Conservation (phyloP, 768 basidiomycete species). For the Cyathus striatus region DNA sequence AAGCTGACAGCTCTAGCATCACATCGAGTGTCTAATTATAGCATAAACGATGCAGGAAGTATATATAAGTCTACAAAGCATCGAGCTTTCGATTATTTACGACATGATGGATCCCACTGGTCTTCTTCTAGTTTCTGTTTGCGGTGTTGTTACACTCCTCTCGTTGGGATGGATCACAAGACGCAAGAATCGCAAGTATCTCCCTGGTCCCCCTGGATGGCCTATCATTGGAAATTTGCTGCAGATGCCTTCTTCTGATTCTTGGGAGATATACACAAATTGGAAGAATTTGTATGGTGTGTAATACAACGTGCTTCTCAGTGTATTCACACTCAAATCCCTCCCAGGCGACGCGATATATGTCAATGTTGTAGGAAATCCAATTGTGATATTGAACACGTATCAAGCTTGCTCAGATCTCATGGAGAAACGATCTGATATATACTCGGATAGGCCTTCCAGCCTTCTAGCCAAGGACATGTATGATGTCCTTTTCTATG, state of each 20-base stretch:
- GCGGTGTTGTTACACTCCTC: too few relatives aligned
- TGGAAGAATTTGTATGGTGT: conserved; percentile 16
- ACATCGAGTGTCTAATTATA: too few relatives aligned
- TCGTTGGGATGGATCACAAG: too few relatives aligned
- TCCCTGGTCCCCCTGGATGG: conserved; percentile 14
- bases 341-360: conserved; percentile 16
- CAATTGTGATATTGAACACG: conserved; percentile 19
- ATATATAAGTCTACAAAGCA: too few relatives aligned
- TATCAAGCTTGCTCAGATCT: conserved; percentile 17
- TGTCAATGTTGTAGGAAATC: conserved; percentile 18
- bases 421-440: conserved; percentile 19
- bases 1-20: too few relatives aligned
- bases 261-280: conserved; percentile 16
- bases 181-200: conserved; percentile 10
- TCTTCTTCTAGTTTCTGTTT: too few relatives aligned
- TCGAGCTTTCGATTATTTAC: too few relatives aligned
- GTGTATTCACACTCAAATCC: neutral
- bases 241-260: conserved; percentile 14
- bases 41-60: too few relatives aligned
- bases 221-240: conserved; percentile 16
- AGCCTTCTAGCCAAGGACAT: conserved; percentile 12
- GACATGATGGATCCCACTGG: too few relatives aligned
- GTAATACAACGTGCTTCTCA: neutral
- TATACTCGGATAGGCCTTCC: conserved; percentile 20
- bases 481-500: too few relatives aligned